Evolutionary conservation across 2,329 filamentous ascomycete genomes (phyloP).

Genomic region (Monilinia laxa): DNA sequence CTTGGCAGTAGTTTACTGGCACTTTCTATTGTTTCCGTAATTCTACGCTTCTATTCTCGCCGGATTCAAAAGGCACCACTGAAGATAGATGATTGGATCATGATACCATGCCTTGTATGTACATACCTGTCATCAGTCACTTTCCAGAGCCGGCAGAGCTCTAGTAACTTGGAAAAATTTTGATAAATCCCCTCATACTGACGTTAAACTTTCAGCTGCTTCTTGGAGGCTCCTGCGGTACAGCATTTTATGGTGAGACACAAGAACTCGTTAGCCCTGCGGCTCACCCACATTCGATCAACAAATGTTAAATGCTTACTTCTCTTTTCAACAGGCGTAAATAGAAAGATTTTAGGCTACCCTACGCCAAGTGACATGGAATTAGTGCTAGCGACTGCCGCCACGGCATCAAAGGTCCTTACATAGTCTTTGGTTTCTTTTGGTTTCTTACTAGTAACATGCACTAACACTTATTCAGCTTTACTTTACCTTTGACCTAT

Average conservation of each 20-base stretch:
- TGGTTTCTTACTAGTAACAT: too few relatives aligned
- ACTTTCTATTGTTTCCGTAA: background rate
- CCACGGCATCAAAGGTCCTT: background rate
- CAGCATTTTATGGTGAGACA: background rate
- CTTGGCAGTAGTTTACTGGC: background rate
- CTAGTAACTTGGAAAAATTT: background rate
- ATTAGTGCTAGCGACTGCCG: background rate
- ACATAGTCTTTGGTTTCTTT: too few relatives aligned
- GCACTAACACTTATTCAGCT: too few relatives aligned
- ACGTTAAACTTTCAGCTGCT: background rate
- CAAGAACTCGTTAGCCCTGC: background rate
- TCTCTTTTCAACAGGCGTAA: background rate
- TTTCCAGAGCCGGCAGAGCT: background rate
- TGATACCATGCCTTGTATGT: background rate
- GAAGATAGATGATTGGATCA: conserved; percentile 11
- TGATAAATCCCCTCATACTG: background rate
- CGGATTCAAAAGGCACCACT: background rate
- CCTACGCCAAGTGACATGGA: background rate
- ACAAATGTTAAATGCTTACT: background rate
- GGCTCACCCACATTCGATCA: background rate
- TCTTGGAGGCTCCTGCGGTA: background rate
- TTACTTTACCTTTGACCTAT: too few relatives aligned
- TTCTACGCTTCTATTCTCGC: background rate
- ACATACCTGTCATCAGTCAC: background rate
- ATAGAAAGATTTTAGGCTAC: background rate